Percentiles rank a stretch among this genome's conserved stretches.
Evolutionary conservation across 352 stramenopile species (phyloP).

Genomic region (Globisporangium spiculum): DNA sequence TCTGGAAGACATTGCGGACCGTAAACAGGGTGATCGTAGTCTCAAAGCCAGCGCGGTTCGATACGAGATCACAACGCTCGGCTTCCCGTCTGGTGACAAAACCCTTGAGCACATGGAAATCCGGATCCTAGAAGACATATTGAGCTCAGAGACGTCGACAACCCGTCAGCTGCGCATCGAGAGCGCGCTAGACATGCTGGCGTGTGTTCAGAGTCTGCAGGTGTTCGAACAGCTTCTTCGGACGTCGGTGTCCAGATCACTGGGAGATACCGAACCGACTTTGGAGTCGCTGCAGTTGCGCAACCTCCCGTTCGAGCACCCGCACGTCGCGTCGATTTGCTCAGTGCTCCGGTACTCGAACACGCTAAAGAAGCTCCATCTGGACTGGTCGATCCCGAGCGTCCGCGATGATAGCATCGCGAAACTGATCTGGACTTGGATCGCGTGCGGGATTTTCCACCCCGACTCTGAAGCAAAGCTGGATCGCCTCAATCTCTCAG

Average conservation of each 20-base stretch:
- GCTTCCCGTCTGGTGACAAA: not conserved
- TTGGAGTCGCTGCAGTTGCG: slow-evolving; percentile 26
- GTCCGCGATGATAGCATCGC: not conserved
- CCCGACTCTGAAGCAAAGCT: slow-evolving; percentile 28
- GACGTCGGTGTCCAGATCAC: not conserved
- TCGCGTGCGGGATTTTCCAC: slow-evolving; percentile 42
- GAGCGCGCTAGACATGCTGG: not conserved
- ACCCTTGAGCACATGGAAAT: not conserved
- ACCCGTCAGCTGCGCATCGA: not conserved
- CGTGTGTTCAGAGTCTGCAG: not conserved
- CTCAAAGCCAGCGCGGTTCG: not conserved
- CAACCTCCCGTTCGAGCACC: slow-evolving; percentile 13
- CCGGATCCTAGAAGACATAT: slow-evolving; percentile 3
- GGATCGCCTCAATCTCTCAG: slow-evolving; percentile 26
- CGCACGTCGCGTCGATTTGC: slow-evolving; percentile 23
- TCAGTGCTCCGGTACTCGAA: slow-evolving; percentile 28
- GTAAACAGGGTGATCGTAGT: not conserved
- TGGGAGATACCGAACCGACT: slow-evolving; percentile 4
- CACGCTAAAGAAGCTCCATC: slow-evolving; percentile 19
- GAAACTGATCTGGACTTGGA: slow-evolving; percentile 33
- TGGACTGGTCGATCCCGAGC: slow-evolving; percentile 5
- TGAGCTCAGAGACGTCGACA: slow-evolving; percentile 1
- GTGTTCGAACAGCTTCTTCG: slow-evolving; percentile 6
- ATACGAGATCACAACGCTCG: slow-evolving; percentile 7
- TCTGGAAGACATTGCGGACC: not conserved